Evolutionary conservation across 176 grass and related monocot genomes (phyloP), one percentile per base, ranked within the genome.

Genomic region (Phoenix dactylifera): DNA sequence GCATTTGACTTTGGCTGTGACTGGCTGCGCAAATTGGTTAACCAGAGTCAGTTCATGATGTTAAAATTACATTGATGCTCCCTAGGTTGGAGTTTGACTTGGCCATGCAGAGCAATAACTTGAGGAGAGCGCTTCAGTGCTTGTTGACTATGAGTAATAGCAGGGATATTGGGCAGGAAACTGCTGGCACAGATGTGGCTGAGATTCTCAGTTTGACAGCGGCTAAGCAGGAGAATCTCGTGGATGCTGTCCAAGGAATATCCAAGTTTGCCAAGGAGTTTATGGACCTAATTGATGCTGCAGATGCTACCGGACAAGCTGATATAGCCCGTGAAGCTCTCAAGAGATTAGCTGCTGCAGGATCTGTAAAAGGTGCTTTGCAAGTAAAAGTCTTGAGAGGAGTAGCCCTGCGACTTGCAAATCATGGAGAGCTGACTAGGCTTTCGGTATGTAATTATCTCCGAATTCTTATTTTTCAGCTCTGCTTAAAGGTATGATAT

Each of bases 201-300:
- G 87, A 98, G 75, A 98, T 98, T 77, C 87, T 98, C 57, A 98
- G 79, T 85, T 82, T 98, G 51, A 86, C 93, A 0, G 81, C 82
- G 72, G 93, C 81, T 66, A 97, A 97, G 70, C 93, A 98, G 73
- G 93, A 98, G 77, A 98, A 89, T 80, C 74, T 92, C 62, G 81
- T 82, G 61, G 93, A 98, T 65, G 87, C 93, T 3, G 87, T 98
- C 58, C 87, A 98, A 66, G 87, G 87, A 64, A 92, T 98, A 82
- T 87, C 90, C 67, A 98, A 98, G 78, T 98, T 98, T 80, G 93
- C 87, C 29, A 92, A 88, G 55, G 93, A 98, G 32, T 98, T 98
- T 69, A 85, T 98, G 22, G 67, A 92, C 66, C 77, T 98, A 59
- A 98, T 92, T 62, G 93, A 98, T 77, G 87, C 93, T 44, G 93